A percentile compares a stretch with the other conserved stretches of the same genome.
phyloP scores from a whole-genome alignment of 2,329 filamentous ascomycete species.

The Paecilomyces variotii region DNA sequence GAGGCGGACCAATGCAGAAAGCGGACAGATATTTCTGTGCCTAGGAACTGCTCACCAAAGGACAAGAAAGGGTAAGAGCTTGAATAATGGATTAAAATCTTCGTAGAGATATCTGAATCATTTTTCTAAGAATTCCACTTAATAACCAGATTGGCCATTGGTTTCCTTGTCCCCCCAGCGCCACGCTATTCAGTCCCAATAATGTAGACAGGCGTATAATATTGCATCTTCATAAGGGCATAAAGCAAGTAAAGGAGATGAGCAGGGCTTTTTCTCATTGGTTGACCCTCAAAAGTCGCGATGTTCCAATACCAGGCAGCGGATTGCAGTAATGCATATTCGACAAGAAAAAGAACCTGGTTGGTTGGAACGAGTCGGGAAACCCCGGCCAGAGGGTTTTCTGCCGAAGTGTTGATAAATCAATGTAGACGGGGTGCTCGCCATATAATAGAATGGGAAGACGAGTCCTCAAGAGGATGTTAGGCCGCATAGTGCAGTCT shows the following conservation, averaged over 20 bases:
- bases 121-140: background rate
- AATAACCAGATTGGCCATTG: conserved; percentile 2
- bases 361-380: no score
- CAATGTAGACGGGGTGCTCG: background rate
- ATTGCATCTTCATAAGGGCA: background rate
- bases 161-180: background rate
- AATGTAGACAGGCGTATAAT: background rate
- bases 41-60: background rate
- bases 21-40: background rate
- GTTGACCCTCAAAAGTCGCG: background rate
- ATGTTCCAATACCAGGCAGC: background rate
- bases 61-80: background rate
- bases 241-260: background rate
- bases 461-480: background rate
- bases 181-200: background rate
- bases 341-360: background rate
- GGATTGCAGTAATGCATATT: background rate
- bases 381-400: background rate
- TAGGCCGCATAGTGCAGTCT: background rate
- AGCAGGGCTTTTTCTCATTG: background rate
- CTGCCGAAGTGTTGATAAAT: background rate
- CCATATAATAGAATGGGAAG: background rate
- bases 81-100: background rate
- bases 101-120: background rate
- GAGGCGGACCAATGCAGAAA: background rate